These are phyloP conservation scores for Fraxinus floribunda DNA, from an alignment of 305 asterid genomes.

Conservation along the genomic window DNA sequence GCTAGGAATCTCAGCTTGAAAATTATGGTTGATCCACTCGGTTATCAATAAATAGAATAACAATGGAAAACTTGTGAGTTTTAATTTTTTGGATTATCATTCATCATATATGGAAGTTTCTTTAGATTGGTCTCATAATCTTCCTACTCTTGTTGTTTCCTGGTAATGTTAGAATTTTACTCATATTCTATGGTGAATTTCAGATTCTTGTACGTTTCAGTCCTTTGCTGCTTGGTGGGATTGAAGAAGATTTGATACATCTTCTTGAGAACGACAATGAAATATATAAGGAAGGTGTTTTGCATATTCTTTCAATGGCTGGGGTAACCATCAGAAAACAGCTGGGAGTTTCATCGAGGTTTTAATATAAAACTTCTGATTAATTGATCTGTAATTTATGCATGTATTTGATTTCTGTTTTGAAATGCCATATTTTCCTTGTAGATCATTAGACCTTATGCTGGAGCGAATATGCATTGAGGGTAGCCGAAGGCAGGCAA, in stretches of 20 bases:
- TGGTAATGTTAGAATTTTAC: conserved; percentile 16
- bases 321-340: conserved; percentile 94
- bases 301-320: conserved; percentile 95
- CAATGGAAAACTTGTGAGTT: conserved; percentile 20
- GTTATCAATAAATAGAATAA: conserved; percentile 2
- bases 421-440: conserved; percentile 7
- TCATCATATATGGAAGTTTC: not conserved
- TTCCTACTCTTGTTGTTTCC: not conserved
- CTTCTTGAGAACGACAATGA: conserved; percentile 96
- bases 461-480: conserved; percentile 96
- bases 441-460: conserved; percentile 87
- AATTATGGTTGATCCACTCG: conserved; percentile 9
- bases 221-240: conserved; percentile 79
- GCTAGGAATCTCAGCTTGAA: conserved; percentile 17
- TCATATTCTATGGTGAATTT: conserved; percentile 27
- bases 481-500: conserved; percentile 98
- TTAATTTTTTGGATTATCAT: conserved; percentile 18
- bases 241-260: conserved; percentile 78
- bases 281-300: conserved; percentile 88
- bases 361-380: conserved; percentile 15
- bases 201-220: conserved; percentile 93
- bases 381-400: not conserved
- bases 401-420: not conserved
- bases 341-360: conserved; percentile 90
- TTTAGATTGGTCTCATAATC: conserved; percentile 11